Evolutionary conservation across 1,284 basidiomycete species (phyloP), one percentile per base, ranked within the genome.

Genomic region (Leccinum griseonigrum): DNA sequence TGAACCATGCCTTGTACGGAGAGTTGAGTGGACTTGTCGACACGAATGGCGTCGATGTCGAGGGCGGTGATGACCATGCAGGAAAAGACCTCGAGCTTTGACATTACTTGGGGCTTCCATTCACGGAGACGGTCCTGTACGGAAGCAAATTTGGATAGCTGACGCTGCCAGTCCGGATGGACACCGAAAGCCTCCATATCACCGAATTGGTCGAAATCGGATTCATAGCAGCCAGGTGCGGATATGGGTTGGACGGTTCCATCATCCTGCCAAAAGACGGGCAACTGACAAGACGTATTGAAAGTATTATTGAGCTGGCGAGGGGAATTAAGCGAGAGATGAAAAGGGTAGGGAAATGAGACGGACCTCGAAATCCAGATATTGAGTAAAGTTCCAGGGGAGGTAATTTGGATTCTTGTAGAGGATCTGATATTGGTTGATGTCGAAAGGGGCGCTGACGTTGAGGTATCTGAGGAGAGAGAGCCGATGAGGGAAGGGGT

Each of bases 101-200:
- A 82, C 81, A 90, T 87, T 55, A 94, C 92, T 4, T 79, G 71
- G 1, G 89, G 84, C 29, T 87, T 85, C 94, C 94, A 95, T 77
- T 95, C 93, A 60, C 94, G 85, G 53, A 96, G 83, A 83, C 94
- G 92, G 75, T 97, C 94, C 72, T 97, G 94, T 4, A 96, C 94
- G 60, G 93, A 95, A 46, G 94, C 93, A 76, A 96, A 96, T 75
- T 97, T 97, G 68, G 92, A 86, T 31, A 97, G 79, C 75, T 97
- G 92, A 84, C 94, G 94, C 71, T 96, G 84, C 91, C 91, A 95
- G 75, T 93, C 90, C n/a, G 90, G 89, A 71, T 92, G 93, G 40
- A 96, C 93, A 88, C 94, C 94, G 74, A 97, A 97, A 64, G 94
- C 94, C 75, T 96, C 94, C 84, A 94, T 92, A 77, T 97, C 94